Base-by-base conservation (phyloP, 768 basidiomycete species). In the Omphalotus guepiniiformis region DNA sequence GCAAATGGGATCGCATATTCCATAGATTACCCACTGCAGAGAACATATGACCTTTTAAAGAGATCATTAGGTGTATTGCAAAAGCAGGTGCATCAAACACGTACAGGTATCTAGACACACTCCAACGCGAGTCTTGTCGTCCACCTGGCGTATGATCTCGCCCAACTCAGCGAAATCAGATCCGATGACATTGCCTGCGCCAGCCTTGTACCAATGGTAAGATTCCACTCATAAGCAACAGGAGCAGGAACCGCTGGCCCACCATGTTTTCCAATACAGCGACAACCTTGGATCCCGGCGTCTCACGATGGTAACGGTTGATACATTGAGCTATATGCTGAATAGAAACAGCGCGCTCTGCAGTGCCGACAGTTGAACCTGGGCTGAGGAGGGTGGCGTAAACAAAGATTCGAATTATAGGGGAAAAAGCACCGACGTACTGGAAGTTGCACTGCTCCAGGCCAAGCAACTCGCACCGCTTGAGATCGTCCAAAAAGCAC, bases 201-300 rank as follows among this genome's bases (percentile, higher is more conserved):
- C 50, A n/a, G 50, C 49, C 49, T 50, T 28, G 6, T 43, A 37
- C 27, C 4, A 39, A 4, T n/a, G n/a, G n/a, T n/a, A 8, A 46
- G 19, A 13, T n/a, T 22, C 9, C 11, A 21, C 21, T 22, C 28
- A 42, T 34, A 28, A 42, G 6, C 27, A 6, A 34, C 8, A 4
- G n/a, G 7, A 38, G 19, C 3, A 11, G 6, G n/a, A 49, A 15
- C 2, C 32, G 3, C 38, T 29, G 7, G 40, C 59, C 13, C 23
- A 77, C 91, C 92, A 93, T 94, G 56, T 88, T 91, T 63, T 93
- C 91, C 3, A 94, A 65, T 6, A 93, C 83, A 8, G 72, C 75
- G 1, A 78, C 73, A 6, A 92, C 78, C 6, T 55, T 65, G 7
- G 46, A 47, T 5, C 38, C 46, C 8, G 65, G 61, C 0, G 86